phyloP scores from a whole-genome alignment of 1,284 basidiomycete species.

The Pyrrhoderma noxium region DNA sequence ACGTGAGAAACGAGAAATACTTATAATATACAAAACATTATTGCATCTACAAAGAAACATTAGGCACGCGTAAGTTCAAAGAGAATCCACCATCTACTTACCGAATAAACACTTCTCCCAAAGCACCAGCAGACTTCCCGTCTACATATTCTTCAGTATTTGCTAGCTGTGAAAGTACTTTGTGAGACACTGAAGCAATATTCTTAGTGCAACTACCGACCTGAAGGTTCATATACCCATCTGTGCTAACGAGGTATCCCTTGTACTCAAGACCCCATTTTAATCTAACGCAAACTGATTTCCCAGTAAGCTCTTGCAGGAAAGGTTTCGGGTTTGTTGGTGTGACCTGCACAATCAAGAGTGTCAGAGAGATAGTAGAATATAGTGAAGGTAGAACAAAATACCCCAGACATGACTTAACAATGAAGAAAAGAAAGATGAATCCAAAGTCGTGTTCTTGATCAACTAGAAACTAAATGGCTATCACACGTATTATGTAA shows the following conservation, averaged over 20 bases:
- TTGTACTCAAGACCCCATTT: constrained; percentile 99
- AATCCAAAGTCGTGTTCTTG: background rate
- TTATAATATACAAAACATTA: constrained; percentile 91
- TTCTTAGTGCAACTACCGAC: constrained; percentile 37
- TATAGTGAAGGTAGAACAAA: background rate
- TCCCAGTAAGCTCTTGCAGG: constrained; percentile 96
- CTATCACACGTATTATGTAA: too few relatives aligned
- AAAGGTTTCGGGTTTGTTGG: constrained; percentile 99
- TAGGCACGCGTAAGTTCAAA: constrained; percentile 7
- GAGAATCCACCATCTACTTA: constrained; percentile 31
- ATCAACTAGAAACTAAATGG: too few relatives aligned
- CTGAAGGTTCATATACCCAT: constrained; percentile 99
- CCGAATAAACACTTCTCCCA: constrained; percentile 99
- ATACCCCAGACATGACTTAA: background rate
- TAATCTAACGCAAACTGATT: constrained; percentile 89
- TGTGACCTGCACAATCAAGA: constrained; percentile 49
- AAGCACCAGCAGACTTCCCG: constrained; percentile 89
- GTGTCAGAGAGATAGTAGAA: background rate
- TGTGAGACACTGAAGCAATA: constrained; percentile 7
- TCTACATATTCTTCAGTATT: constrained; percentile 99
- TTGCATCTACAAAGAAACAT: constrained; percentile 50
- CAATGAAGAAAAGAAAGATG: background rate
- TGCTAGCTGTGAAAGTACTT: constrained; percentile 57
- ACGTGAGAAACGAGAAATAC: constrained; percentile 30
- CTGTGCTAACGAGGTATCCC: constrained; percentile 96